These are phyloP conservation scores for Colletotrichum sp. DNA, from an alignment of 2,329 filamentous ascomycete genomes.

Conservation along the genomic window DNA sequence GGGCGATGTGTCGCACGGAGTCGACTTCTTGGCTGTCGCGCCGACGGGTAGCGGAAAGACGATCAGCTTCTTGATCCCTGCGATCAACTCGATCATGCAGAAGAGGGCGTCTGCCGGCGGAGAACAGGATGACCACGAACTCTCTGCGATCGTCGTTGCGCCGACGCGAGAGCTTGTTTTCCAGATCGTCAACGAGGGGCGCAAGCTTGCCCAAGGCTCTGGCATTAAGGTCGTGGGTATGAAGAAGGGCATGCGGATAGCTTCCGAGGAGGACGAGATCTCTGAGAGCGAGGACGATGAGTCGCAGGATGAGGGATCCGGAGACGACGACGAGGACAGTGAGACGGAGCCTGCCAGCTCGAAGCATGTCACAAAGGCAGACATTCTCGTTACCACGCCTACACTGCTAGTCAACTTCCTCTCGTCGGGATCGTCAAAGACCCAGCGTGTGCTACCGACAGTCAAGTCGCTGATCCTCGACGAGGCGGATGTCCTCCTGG, in stretches of 20 bases:
- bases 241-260: slow-evolving; percentile 77
- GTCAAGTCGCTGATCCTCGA: slow-evolving; percentile 83
- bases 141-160: slow-evolving; percentile 75
- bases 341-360: slow-evolving; percentile 23
- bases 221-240: slow-evolving; percentile 81
- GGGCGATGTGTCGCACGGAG: slow-evolving; percentile 32
- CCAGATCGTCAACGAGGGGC: slow-evolving; percentile 84
- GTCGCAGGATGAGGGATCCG: slow-evolving; percentile 34
- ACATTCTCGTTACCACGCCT: slow-evolving; percentile 83
- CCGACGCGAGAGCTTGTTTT: slow-evolving; percentile 80
- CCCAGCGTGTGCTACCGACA: slow-evolving; percentile 61
- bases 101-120: slow-evolving; percentile 50
- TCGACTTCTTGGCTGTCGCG: slow-evolving; percentile 87
- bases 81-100: slow-evolving; percentile 77
- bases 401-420: slow-evolving; percentile 75
- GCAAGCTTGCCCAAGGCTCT: slow-evolving; percentile 78
- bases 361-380: slow-evolving; percentile 69
- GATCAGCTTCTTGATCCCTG: slow-evolving; percentile 86
- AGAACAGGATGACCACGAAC: slow-evolving; percentile 45
- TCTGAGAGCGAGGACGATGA: slow-evolving; percentile 21
- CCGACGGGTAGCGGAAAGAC: slow-evolving; percentile 98
- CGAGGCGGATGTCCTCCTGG: slow-evolving; percentile 93
- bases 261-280: slow-evolving; percentile 34
- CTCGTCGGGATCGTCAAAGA: slow-evolving; percentile 44
- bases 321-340: slow-evolving; percentile 41